Conservation (phyloP, 2,329 filamentous ascomycete species). For the Pseudogymnoascus sp. region DNA sequence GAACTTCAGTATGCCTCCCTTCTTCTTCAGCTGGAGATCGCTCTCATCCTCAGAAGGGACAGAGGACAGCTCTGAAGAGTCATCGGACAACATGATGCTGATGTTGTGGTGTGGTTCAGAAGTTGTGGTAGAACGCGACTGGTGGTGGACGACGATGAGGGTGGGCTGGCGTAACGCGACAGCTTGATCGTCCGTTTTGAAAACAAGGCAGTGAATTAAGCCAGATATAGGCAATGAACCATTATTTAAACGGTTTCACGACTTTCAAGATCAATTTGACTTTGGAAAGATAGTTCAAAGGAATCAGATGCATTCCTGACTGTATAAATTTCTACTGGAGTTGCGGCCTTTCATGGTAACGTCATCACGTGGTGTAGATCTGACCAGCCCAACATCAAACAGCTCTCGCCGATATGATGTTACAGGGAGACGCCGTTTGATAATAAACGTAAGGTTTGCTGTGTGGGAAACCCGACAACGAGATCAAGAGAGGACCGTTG, state of each 20-base stretch:
- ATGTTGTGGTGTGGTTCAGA: conserved; percentile 13
- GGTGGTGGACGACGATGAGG: background rate
- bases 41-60: conserved; percentile 47
- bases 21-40: conserved; percentile 43
- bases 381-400: conserved; percentile 1
- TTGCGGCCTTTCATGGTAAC: background rate
- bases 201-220: conserved; percentile 4
- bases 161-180: background rate
- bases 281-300: background rate
- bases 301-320: background rate
- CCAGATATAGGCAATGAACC: background rate
- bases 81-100: conserved; percentile 41
- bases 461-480: background rate
- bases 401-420: background rate
- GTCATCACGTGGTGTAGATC: conserved; percentile 8
- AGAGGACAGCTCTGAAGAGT: conserved; percentile 56
- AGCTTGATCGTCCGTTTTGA: background rate
- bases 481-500: background rate
- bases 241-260: background rate
- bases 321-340: conserved; percentile 5
- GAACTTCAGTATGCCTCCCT: conserved; percentile 59
- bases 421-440: background rate
- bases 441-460: conserved; percentile 3
- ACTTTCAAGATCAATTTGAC: background rate
- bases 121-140: background rate